These are phyloP conservation scores for Dendryphion nanum DNA, from an alignment of 2,329 filamentous ascomycete species.

Conservation along the genomic window DNA sequence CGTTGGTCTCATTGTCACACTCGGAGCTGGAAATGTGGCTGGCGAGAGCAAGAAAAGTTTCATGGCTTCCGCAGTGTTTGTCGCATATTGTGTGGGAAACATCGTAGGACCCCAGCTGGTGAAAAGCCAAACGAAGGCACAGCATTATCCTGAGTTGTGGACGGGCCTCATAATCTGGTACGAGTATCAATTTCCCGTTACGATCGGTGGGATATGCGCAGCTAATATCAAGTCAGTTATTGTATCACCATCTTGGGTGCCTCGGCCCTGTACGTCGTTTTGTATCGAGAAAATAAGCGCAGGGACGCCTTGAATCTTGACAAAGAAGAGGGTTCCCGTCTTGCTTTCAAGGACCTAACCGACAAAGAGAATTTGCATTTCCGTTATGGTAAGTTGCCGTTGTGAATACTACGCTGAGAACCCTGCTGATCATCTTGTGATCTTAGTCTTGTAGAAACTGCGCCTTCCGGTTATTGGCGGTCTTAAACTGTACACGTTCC, in stretches of 20 bases:
- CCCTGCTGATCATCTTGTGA: no score
- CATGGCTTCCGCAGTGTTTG: constrained; percentile 71
- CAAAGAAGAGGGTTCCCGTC: constrained; percentile 55
- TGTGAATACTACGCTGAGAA: no score
- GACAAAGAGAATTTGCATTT: constrained; percentile 59
- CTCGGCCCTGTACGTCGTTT: constrained; percentile 56
- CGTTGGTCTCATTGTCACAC: constrained; percentile 59
- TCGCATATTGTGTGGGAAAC: constrained; percentile 73
- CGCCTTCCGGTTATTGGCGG: no score
- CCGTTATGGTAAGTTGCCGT: constrained; percentile 51
- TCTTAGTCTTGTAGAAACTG: no score
- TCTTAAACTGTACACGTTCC: no score
- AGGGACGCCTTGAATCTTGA: constrained; percentile 52
- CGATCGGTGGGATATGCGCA: background rate
- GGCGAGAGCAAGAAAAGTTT: constrained; percentile 77
- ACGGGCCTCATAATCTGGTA: constrained; percentile 63
- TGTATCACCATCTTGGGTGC: constrained; percentile 64
- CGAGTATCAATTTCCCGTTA: constrained; percentile 11
- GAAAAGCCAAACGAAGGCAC: constrained; percentile 59
- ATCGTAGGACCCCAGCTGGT: constrained; percentile 74
- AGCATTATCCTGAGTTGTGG: constrained; percentile 73
- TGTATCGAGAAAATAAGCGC: constrained; percentile 51
- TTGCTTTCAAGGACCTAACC: constrained; percentile 52
- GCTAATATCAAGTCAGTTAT: constrained; percentile 53
- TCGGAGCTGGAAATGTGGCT: constrained; percentile 67